phyloP scores from a whole-genome alignment of 2,329 filamentous ascomycete genomes.

The Aspergillus sp. region DNA sequence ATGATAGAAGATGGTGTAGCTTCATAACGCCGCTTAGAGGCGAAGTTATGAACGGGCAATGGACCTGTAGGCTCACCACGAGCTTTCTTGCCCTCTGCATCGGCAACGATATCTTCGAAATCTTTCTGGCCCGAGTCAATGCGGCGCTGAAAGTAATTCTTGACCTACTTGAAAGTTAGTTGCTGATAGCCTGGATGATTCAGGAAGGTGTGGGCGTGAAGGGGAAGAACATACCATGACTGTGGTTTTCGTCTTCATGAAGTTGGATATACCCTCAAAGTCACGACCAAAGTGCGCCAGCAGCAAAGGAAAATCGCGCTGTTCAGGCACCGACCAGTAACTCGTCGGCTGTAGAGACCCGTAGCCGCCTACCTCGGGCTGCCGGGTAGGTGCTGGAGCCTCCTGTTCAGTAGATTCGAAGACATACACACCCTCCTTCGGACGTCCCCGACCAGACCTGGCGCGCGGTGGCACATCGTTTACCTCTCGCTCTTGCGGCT shows the following conservation, averaged over 20 bases:
- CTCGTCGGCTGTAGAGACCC: conserved; percentile 49
- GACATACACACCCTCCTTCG: conserved; percentile 38
- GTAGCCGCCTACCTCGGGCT: conserved; percentile 34
- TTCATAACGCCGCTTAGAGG: conserved; percentile 53
- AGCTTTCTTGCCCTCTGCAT: conserved; percentile 48
- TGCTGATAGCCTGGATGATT: neutral
- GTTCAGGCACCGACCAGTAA: conserved; percentile 56
- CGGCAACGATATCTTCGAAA: conserved; percentile 46
- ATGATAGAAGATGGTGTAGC: conserved; percentile 44
- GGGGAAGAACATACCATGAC: conserved; percentile 47
- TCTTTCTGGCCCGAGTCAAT: conserved; percentile 48
- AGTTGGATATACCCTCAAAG: conserved; percentile 52
- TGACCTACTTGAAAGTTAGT: conserved; percentile 40
- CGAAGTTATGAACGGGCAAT: conserved; percentile 46
- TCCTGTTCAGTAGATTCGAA: conserved; percentile 40
- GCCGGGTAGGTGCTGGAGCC: conserved; percentile 22
- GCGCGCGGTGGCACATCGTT: conserved; percentile 26
- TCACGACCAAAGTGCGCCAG: conserved; percentile 52
- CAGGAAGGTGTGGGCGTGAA: too few species aligned
- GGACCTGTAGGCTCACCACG: conserved; percentile 48
- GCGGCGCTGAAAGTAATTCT: conserved; percentile 52
- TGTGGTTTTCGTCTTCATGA: conserved; percentile 56
- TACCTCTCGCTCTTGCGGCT: conserved; percentile 30
- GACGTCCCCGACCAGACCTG: conserved; percentile 32
- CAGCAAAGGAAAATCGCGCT: conserved; percentile 49